Evolutionary conservation across 352 stramenopile genomes (phyloP).

Genomic region (Pseudoperonospora humuli): DNA sequence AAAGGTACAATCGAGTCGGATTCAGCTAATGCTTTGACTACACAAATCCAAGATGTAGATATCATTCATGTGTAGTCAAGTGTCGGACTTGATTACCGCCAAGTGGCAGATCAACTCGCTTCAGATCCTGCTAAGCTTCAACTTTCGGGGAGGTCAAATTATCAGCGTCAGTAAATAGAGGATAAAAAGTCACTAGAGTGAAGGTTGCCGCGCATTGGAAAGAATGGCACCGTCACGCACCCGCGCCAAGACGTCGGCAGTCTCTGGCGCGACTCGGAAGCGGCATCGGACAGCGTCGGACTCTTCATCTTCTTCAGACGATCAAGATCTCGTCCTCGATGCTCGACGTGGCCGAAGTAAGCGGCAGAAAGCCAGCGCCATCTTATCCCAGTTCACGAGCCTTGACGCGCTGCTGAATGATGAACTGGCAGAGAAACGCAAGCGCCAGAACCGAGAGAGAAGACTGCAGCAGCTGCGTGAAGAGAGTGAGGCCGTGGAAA

Average conservation of each 20-base stretch:
- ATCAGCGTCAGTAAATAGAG: background rate
- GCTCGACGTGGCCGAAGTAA: slow-evolving; percentile 33
- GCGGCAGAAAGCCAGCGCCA: slow-evolving; percentile 23
- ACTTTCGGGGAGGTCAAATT: background rate
- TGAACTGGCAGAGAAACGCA: slow-evolving; percentile 48
- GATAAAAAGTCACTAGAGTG: background rate
- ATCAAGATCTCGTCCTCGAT: slow-evolving; percentile 39
- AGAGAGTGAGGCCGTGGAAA: slow-evolving; percentile 30
- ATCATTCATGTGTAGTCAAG: no score
- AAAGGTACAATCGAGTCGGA: no score
- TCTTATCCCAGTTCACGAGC: slow-evolving; percentile 61
- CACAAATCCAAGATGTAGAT: no score
- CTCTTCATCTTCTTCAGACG: slow-evolving; percentile 22
- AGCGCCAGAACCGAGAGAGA: slow-evolving; percentile 41
- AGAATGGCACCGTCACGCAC: slow-evolving; percentile 7
- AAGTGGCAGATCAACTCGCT: no score
- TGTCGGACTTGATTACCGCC: no score
- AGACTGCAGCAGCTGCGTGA: slow-evolving; percentile 55
- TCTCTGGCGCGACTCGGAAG: slow-evolving; percentile 4
- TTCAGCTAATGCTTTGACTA: no score
- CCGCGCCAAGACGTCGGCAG: slow-evolving; percentile 5
- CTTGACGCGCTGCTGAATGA: slow-evolving; percentile 67
- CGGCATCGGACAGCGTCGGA: slow-evolving; percentile 4
- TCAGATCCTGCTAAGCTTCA: no score
- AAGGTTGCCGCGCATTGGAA: background rate